Percentiles rank a stretch among this genome's conserved stretches.
Evolutionary conservation across 345 rosid genomes (phyloP).

Genomic region (Eucalyptus pauciflora): DNA sequence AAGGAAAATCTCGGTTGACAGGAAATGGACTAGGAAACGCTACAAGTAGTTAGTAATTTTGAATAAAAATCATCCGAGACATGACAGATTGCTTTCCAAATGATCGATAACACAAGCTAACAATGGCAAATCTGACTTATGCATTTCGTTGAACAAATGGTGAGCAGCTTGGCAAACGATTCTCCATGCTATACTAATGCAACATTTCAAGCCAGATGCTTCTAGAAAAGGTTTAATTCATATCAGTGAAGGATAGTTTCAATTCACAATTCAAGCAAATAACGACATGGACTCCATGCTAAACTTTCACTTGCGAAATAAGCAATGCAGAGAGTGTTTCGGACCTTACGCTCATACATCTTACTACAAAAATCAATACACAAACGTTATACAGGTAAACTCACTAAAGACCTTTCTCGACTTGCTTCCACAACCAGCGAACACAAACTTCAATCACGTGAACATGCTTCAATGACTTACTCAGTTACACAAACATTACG

Average conservation of each 20-base stretch:
- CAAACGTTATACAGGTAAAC: background rate
- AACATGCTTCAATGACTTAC: background rate
- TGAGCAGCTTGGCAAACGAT: background rate
- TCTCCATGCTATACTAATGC: background rate
- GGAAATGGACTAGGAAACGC: background rate
- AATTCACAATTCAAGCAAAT: background rate
- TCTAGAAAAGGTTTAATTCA: background rate
- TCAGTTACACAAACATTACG: background rate
- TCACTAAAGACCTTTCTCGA: background rate
- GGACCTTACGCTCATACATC: background rate
- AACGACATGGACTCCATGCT: background rate
- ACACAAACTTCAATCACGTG: background rate
- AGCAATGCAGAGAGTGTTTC: background rate
- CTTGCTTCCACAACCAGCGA: background rate
- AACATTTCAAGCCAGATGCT: background rate
- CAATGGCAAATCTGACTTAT: background rate
- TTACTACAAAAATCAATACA: background rate
- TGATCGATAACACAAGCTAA: background rate
- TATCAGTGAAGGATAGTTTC: background rate
- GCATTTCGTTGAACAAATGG: background rate
- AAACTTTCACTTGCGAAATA: background rate
- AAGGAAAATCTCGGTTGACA: background rate
- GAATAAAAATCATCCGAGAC: background rate
- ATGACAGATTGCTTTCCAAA: background rate
- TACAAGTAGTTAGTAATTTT: too few species aligned